phyloP scores from a whole-genome alignment of 225 moss, liverwort and hornwort species.

The Pseudoscleropodium purum region DNA sequence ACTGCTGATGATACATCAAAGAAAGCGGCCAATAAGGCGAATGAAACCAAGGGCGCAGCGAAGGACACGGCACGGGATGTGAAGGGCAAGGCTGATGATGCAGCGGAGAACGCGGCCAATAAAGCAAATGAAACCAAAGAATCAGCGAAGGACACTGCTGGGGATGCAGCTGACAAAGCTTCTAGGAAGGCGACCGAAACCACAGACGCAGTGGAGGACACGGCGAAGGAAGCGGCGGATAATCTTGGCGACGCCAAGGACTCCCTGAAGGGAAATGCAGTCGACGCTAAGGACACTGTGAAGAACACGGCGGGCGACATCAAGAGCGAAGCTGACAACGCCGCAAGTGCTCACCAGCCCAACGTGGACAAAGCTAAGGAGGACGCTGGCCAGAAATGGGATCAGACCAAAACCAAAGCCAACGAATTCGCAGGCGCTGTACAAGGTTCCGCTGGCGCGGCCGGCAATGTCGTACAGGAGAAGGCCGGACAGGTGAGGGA shows the following conservation, averaged over 20 bases:
- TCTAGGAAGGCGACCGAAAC: background rate
- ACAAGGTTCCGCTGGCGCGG: slow-evolving; percentile 18
- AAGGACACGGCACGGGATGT: background rate
- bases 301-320: slow-evolving; percentile 25
- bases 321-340: slow-evolving; percentile 13
- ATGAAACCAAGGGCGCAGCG: background rate
- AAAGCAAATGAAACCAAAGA: slow-evolving; percentile 2
- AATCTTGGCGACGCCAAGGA: slow-evolving; percentile 10
- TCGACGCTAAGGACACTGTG: slow-evolving; percentile 20
- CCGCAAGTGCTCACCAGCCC: slow-evolving; percentile 16
- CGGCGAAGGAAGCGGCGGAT: background rate
- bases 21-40: background rate
- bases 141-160: background rate
- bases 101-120: background rate
- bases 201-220: background rate
- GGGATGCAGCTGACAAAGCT: background rate
- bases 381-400: slow-evolving; percentile 22
- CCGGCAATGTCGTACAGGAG: slow-evolving; percentile 29
- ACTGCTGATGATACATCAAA: background rate
- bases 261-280: background rate
- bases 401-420: slow-evolving; percentile 18
- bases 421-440: slow-evolving; percentile 14
- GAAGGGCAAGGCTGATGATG: background rate
- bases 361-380: slow-evolving; percentile 20
- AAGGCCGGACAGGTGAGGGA: slow-evolving; percentile 19